A percentile compares a stretch with the other conserved stretches of the same genome.
Evolutionary conservation across 495 filamentous ascomycete species (phyloP).

Genomic region (Stereocaulon alpinum): DNA sequence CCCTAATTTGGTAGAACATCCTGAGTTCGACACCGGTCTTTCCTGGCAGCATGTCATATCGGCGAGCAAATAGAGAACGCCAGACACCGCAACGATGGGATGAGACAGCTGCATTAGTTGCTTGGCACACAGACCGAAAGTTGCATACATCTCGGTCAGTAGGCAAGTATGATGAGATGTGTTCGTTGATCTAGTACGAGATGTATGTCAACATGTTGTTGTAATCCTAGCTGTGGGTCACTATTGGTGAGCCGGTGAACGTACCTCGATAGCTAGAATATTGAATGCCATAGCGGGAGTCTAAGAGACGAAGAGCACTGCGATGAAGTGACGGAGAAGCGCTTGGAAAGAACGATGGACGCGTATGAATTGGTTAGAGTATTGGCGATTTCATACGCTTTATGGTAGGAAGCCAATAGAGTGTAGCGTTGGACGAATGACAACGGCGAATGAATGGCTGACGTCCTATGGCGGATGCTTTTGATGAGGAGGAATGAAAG

Average conservation of each 20-base stretch:
- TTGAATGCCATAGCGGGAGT: slow-evolving; percentile 7
- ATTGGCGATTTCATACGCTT: not conserved
- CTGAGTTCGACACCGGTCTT: slow-evolving; percentile 24
- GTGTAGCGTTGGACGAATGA: not conserved
- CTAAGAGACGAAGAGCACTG: not conserved
- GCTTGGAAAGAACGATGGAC: too few species aligned
- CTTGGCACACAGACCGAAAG: slow-evolving; percentile 26
- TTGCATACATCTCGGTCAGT: slow-evolving; percentile 27
- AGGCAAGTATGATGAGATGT: slow-evolving; percentile 30
- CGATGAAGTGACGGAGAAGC: not conserved
- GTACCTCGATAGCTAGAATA: slow-evolving; percentile 4
- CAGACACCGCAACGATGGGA: slow-evolving; percentile 25
- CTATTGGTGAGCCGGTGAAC: not conserved
- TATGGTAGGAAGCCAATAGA: not conserved
- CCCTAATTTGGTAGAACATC: slow-evolving; percentile 21
- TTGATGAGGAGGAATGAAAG: not conserved
- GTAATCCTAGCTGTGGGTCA: not conserved
- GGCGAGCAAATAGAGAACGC: slow-evolving; percentile 27
- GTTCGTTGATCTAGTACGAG: slow-evolving; percentile 30
- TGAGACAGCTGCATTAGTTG: slow-evolving; percentile 16
- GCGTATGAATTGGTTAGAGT: too few species aligned
- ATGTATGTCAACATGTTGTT: not conserved
- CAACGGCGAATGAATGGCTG: not conserved
- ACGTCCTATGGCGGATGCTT: not conserved
- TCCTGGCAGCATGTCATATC: slow-evolving; percentile 28